Evolutionary conservation across 139 green algal species (phyloP).

Genomic region (Micromonas commoda): DNA sequence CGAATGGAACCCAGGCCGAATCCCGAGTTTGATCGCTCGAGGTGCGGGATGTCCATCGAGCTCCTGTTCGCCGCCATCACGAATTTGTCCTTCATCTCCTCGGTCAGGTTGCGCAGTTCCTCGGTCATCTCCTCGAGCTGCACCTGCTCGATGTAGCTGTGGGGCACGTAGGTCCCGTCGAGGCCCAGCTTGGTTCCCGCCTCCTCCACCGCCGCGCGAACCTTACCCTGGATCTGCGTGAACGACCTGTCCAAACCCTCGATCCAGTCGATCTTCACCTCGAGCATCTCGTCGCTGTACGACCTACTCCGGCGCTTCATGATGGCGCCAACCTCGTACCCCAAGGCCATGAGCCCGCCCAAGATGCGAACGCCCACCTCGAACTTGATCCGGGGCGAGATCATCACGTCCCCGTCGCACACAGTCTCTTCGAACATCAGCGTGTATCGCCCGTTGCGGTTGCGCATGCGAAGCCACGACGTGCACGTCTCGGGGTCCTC

Average conservation of each 20-base stretch:
- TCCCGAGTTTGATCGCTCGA: too few relatives aligned
- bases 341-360: slow-evolving; percentile 93
- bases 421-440: slow-evolving; percentile 98
- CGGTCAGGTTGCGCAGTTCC: slow-evolving; percentile 24
- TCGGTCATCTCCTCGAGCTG: slow-evolving; percentile 44
- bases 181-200: slow-evolving; percentile 65
- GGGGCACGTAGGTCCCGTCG: slow-evolving; percentile 74
- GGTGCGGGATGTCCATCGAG: neutral
- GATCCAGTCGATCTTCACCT: slow-evolving; percentile 79
- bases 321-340: slow-evolving; percentile 91
- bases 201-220: slow-evolving; percentile 57
- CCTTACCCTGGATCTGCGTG: slow-evolving; percentile 61
- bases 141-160: slow-evolving; percentile 90
- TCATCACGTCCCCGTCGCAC: slow-evolving; percentile 87
- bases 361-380: slow-evolving; percentile 88
- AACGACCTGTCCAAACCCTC: slow-evolving; percentile 42
- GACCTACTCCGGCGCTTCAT: slow-evolving; percentile 65
- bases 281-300: slow-evolving; percentile 36
- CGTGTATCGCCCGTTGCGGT: slow-evolving; percentile 86
- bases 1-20: too few relatives aligned
- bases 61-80: neutral
- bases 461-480: slow-evolving; percentile 95
- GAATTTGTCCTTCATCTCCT: slow-evolving; percentile 7
- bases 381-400: slow-evolving; percentile 89
- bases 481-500: slow-evolving; percentile 92